phyloP scores from a whole-genome alignment of 169 alveolate genomes.

The Plasmodium gonderi region DNA sequence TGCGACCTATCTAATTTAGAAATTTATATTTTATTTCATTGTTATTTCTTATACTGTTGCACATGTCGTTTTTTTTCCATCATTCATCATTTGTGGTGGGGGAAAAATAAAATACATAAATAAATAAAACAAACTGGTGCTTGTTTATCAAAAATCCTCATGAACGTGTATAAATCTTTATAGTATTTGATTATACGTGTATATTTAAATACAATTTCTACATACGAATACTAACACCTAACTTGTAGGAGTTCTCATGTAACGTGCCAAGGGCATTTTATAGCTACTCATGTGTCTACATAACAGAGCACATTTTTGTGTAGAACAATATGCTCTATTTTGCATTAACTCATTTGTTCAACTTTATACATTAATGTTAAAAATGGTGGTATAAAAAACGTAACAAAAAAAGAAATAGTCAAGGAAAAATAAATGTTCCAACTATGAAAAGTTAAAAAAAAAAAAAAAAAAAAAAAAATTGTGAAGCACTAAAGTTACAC shows the following conservation, averaged over 20 bases:
- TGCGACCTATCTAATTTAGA: neutral
- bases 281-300: too few species aligned
- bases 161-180: too few species aligned
- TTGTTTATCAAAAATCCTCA: too few species aligned
- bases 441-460: neutral
- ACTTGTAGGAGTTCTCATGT: too few species aligned
- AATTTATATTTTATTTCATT: neutral
- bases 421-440: neutral
- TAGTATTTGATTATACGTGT: too few species aligned
- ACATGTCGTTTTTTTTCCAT: neutral
- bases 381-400: neutral
- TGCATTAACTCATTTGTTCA: neutral
- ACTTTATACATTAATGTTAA: neutral
- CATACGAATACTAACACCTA: too few species aligned
- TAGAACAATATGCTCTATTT: neutral
- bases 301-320: neutral
- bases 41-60: neutral
- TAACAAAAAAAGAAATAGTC: neutral
- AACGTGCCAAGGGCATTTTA: too few species aligned
- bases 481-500: conserved; percentile 34
- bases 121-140: neutral
- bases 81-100: too few species aligned
- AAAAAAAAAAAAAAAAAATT: neutral
- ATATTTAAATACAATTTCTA: too few species aligned
- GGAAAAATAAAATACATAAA: neutral